A percentile compares a stretch with the other conserved stretches of the same genome.
These are phyloP conservation scores for Trichosanthes cucumerina DNA, from an alignment of 306 rosid genomes.

Conservation along the genomic window DNA sequence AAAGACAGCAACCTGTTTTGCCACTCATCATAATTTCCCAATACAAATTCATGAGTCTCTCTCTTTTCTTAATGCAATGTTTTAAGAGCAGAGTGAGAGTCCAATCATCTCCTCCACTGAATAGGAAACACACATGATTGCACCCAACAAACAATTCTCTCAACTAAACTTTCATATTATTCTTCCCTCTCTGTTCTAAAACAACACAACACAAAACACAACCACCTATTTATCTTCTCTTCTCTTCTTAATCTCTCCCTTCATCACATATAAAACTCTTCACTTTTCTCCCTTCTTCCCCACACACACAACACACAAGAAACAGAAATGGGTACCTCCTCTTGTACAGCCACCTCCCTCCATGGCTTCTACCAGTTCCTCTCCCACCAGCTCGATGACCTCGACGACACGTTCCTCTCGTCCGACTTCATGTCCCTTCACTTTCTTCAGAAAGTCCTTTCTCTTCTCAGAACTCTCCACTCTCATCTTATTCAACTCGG, in stretches of 20 bases:
- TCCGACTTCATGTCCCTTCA: constrained; percentile 59
- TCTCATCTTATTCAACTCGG: constrained; percentile 58
- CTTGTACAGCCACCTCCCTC: constrained; percentile 59
- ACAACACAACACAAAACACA: neutral
- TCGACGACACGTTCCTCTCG: constrained; percentile 34
- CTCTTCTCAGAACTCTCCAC: constrained; percentile 56
- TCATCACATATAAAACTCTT: neutral
- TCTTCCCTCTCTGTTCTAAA: constrained; percentile 25
- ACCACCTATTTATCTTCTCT: neutral
- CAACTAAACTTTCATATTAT: constrained; percentile 22
- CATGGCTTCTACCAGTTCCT: constrained; percentile 71
- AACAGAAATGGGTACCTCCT: constrained; percentile 12
- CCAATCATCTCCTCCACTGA: constrained; percentile 75
- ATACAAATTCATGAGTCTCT: neutral
- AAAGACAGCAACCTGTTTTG: neutral
- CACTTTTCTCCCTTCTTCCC: neutral
- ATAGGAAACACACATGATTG: constrained; percentile 65
- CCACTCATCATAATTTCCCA: neutral
- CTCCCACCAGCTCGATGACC: constrained; percentile 48
- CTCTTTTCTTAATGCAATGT: neutral
- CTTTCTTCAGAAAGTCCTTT: constrained; percentile 57
- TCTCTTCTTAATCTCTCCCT: neutral
- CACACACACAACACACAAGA: neutral
- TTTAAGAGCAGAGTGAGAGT: constrained; percentile 48
- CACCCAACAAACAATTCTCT: constrained; percentile 54